Evolutionary conservation across 2,329 filamentous ascomycete genomes (phyloP).

Genomic region (Amylocarpus encephaloides): DNA sequence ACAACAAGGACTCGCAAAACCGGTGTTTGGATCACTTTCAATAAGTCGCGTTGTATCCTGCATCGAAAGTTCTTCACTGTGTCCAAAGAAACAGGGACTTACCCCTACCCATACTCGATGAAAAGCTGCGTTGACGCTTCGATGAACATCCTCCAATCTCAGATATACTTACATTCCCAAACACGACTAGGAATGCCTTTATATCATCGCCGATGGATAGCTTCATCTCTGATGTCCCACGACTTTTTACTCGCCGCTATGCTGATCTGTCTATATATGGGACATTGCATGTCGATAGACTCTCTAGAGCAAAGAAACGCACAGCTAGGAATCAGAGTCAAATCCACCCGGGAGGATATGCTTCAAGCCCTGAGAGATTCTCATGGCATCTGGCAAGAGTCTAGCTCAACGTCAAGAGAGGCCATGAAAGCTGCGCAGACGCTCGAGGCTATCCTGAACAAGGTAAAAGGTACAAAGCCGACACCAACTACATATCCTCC

Average conservation of each 20-base stretch:
- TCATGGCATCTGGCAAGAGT: slow-evolving; percentile 19
- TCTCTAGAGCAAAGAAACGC: not conserved
- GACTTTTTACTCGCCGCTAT: slow-evolving; percentile 26
- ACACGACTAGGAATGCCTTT: slow-evolving; percentile 7
- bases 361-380: slow-evolving; percentile 13
- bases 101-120: slow-evolving; percentile 43
- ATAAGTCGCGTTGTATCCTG: slow-evolving; percentile 23
- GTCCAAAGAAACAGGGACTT: slow-evolving; percentile 38
- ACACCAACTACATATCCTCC: not conserved
- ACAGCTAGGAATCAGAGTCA: slow-evolving; percentile 10
- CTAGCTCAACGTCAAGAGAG: slow-evolving; percentile 16
- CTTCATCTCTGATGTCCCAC: slow-evolving; percentile 16
- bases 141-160: slow-evolving; percentile 41
- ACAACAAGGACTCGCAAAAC: slow-evolving; percentile 44
- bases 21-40: slow-evolving; percentile 18
- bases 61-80: slow-evolving; percentile 30
- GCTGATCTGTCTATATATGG: slow-evolving; percentile 24
- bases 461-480: slow-evolving; percentile 6
- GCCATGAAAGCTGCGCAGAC: slow-evolving; percentile 18
- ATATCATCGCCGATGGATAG: slow-evolving; percentile 18
- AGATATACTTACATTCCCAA: slow-evolving; percentile 27
- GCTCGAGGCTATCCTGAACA: slow-evolving; percentile 18
- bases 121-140: slow-evolving; percentile 46
- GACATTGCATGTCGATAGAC: slow-evolving; percentile 10
- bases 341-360: slow-evolving; percentile 20